Percentiles rank a stretch among this genome's conserved stretches.
Conservation (phyloP, 441 rosid species). For the Corymbia calophylla region DNA sequence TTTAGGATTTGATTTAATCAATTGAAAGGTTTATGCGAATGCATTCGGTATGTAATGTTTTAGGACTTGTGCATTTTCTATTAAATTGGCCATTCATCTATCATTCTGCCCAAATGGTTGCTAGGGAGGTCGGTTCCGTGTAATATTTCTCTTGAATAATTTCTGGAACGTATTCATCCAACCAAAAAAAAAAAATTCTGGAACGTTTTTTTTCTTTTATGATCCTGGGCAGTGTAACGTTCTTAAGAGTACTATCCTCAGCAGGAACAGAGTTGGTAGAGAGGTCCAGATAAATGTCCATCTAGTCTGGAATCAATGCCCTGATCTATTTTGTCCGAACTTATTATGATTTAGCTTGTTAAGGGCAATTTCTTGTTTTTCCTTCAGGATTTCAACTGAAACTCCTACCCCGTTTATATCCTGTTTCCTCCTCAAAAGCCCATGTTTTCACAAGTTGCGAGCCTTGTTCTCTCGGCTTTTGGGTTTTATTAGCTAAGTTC, state of each 20-base stretch:
- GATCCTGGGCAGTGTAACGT: background rate
- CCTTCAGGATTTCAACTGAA: background rate
- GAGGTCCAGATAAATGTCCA: background rate
- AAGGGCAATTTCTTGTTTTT: background rate
- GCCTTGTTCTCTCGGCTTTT: background rate
- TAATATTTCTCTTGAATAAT: background rate
- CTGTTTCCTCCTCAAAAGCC: background rate
- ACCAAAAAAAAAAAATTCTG: background rate
- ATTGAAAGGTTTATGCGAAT: background rate
- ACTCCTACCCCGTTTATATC: background rate
- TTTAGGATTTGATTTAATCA: background rate
- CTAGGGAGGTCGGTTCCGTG: background rate
- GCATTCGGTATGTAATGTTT: background rate
- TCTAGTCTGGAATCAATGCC: background rate
- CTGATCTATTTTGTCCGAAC: background rate
- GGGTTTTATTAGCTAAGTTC: background rate
- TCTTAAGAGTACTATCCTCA: background rate
- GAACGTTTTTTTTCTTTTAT: background rate
- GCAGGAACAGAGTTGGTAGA: background rate
- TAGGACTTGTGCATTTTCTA: background rate
- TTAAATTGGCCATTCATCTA: background rate
- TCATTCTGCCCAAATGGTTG: background rate
- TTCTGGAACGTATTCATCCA: background rate
- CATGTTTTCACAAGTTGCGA: background rate
- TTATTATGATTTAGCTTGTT: background rate